Evolutionary conservation across 176 grass and related monocot species (phyloP).

Genomic region (Poa pratensis): DNA sequence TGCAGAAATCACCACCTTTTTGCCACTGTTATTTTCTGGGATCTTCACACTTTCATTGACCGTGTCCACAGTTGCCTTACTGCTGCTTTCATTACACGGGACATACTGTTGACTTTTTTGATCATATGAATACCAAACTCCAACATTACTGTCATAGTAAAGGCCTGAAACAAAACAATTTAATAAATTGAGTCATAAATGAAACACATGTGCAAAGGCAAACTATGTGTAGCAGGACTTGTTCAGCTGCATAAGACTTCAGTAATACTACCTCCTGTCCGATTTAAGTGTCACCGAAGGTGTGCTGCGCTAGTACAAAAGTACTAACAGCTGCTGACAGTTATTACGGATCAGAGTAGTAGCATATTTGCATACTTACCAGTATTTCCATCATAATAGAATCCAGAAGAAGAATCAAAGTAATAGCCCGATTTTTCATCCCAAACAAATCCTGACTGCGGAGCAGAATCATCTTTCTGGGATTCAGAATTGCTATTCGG

Average conservation of each 20-base stretch:
- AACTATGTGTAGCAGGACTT: constrained; percentile 5
- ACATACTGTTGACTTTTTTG: constrained; percentile 86
- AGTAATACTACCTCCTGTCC: neutral
- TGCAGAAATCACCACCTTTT: constrained; percentile 91
- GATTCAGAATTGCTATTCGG: constrained; percentile 50
- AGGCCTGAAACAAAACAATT: constrained; percentile 64
- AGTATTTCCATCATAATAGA: constrained; percentile 99
- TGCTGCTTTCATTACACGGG: constrained; percentile 71
- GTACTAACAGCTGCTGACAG: no score
- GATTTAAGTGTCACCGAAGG: no score
- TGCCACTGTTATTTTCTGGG: constrained; percentile 61
- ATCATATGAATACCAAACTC: constrained; percentile 88
- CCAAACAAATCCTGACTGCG: constrained; percentile 95
- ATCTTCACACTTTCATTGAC: constrained; percentile 60
- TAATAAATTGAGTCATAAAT: constrained; percentile 25
- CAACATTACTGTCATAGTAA: constrained; percentile 93
- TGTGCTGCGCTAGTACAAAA: no score
- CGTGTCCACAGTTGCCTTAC: constrained; percentile 50
- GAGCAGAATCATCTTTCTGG: constrained; percentile 52
- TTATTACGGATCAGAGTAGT: no score
- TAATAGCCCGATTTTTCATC: constrained; percentile 99
- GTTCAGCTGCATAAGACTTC: neutral
- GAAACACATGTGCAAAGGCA: neutral
- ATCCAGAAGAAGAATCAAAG: constrained; percentile 95
- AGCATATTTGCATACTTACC: constrained; percentile 50